Conservation (phyloP, 306 rosid species). For the Crataegus laevigata region DNA sequence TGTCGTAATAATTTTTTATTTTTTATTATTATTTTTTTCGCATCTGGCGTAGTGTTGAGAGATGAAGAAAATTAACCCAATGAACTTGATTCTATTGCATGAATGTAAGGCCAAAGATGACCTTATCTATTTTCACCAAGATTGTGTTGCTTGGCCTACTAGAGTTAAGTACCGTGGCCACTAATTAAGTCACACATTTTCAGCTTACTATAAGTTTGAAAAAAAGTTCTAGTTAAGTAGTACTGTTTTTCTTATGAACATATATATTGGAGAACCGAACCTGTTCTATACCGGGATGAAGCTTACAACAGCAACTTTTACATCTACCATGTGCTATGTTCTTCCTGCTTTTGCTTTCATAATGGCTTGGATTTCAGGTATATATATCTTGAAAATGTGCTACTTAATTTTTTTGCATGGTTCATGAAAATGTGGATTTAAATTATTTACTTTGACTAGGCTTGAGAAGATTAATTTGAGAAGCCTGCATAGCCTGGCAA, state of each 20-base stretch:
- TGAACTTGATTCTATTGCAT: slow-evolving; percentile 17
- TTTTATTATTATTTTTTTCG: background rate
- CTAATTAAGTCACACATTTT: background rate
- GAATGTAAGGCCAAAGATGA: slow-evolving; percentile 48
- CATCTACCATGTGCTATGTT: slow-evolving; percentile 48
- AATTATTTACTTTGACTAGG: slow-evolving; percentile 13
- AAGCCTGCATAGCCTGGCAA: slow-evolving; percentile 31
- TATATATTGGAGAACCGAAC: slow-evolving; percentile 13
- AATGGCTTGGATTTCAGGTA: slow-evolving; percentile 47
- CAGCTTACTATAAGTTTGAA: background rate
- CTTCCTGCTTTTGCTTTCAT: slow-evolving; percentile 51
- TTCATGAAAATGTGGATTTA: background rate
- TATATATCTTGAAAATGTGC: no score
- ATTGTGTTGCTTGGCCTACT: slow-evolving; percentile 28
- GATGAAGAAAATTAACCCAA: background rate
- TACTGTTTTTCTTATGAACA: background rate
- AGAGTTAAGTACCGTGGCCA: slow-evolving; percentile 22
- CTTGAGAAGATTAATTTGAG: slow-evolving; percentile 38
- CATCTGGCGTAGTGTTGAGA: background rate
- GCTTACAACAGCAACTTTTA: slow-evolving; percentile 45
- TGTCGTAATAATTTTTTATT: background rate
- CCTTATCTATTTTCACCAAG: slow-evolving; percentile 24
- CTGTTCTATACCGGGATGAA: slow-evolving; percentile 45
- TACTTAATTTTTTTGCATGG: background rate
- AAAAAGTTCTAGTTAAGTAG: background rate